Evolutionary conservation across 1,284 basidiomycete species (phyloP), one percentile per base, ranked within the genome.

Genomic region (Irpex sp.): DNA sequence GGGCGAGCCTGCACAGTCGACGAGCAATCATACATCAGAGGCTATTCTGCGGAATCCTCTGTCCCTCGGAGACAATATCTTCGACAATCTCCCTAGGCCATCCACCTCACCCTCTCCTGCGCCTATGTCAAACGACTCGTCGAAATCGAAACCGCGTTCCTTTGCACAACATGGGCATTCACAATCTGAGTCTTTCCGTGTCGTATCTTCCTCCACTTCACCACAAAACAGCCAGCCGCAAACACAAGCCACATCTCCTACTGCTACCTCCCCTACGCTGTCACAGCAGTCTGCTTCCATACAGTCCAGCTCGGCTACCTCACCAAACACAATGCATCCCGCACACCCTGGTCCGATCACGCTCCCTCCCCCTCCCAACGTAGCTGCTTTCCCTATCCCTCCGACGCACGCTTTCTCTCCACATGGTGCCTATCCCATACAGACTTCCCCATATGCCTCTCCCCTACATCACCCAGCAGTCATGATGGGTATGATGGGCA

Each of bases 331-430:
- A 40, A 58, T 48, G 13, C 62, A 86, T 65, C 82, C 82, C 21
- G 81, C 84, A 60, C 89, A 88, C 67, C 90, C 89, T 1, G 89
- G 89, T 0, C 85, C 85, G 0, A 91, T 91, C 57, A 74, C 85
- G 0, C 78, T 91, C 26, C 89, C 89, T 7, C 89, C 89, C 0
- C 83, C 83, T 0, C 76, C 74, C 9, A 75, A 76, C 3, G 80
- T 82, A 36, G 70, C 78, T 13, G 71, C 73, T 58, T 85, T 81
- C 72, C 78, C 73, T 31, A 69, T 72, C 49, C 78, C 73, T 40
- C 72, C 77, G 4, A 71, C 73, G 0, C 75, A 74, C 57, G 70
- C 74, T 7, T 65, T 76, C 37, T 76, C 75, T 5, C 73, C 74
- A 17, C 54, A 56, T 17, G 54, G 54, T 36, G 65, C 65, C 17